phyloP scores from a whole-genome alignment of 2,329 filamentous ascomycete genomes.

The Claviceps monticola region DNA sequence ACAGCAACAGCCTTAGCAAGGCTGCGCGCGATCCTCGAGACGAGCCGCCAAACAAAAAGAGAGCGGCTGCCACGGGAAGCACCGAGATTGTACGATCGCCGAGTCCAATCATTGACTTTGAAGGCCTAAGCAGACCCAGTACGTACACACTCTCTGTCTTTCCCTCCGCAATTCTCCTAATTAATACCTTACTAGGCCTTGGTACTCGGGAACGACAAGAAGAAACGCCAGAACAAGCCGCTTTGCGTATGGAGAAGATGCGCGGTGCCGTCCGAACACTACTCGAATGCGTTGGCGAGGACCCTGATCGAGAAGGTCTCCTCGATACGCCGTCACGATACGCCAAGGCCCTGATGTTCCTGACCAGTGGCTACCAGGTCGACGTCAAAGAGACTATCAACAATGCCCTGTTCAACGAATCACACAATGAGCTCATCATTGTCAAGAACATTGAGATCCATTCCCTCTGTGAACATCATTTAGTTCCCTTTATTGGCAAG shows the following conservation, averaged over 20 bases:
- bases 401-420: conserved; percentile 86
- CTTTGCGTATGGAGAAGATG: conserved; percentile 41
- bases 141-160: conserved; percentile 10
- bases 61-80: conserved; percentile 10
- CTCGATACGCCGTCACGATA: conserved; percentile 68
- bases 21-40: conserved; percentile 48
- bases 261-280: conserved; percentile 50
- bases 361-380: conserved; percentile 94
- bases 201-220: conserved; percentile 52
- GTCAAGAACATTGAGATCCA: conserved; percentile 96
- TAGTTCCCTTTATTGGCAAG: conserved; percentile 94
- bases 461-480: conserved; percentile 89
- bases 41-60: conserved; percentile 30
- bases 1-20: conserved; percentile 44
- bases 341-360: conserved; percentile 87
- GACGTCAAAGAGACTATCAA: conserved; percentile 88
- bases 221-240: conserved; percentile 31
- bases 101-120: conserved; percentile 46
- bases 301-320: conserved; percentile 50
- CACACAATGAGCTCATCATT: conserved; percentile 93
- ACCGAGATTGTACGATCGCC: conserved; percentile 19
- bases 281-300: conserved; percentile 55
- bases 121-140: conserved; percentile 47
- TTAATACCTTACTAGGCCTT: conserved; percentile 25
- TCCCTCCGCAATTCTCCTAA: background rate